Base-by-base conservation (phyloP, 2,329 filamentous ascomycete species). In the Talaromyces sp. region DNA sequence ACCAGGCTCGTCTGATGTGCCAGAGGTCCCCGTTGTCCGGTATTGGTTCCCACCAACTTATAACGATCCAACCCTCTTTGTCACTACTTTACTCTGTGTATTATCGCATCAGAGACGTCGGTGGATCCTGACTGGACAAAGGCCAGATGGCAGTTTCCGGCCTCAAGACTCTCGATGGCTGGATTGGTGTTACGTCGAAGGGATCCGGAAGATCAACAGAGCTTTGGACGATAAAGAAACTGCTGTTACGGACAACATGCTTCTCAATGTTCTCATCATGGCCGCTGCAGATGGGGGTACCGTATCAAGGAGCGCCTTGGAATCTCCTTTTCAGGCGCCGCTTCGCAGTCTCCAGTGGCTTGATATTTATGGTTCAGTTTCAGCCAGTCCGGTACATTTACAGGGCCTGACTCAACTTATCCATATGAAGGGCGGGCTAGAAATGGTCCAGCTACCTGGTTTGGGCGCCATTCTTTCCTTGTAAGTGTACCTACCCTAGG, bases 381-480 rank as follows among this genome's bases (percentile, higher is more conserved):
- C 64, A 19, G 45, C 67, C 10, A 64, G 64, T 61, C 63, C 61
- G 8, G 49, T 69, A 51, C 68, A 69, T 54, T 51, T 65, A 17
- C 53, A 38, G 13, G 68, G 68, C 5, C 11, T 69, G 40, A 34
- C 36, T 4, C 67, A 68, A 40, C 63, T 69, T 22, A 66, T 76
- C 34, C 65, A 68, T 31, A 67, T 70, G 7, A 71, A 66, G 56
- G 73, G 73, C 8, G 73, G 73, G 8, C 43, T 76, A 8, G 66
- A 68, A 5, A 69, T 69, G 34, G 67, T 76, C 53, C 68, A 70
- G 38, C 61, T 75, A 38, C 72, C 72, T 19, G 73, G 73, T 5
- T 58, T 76, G 31, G 73, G 72, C 6, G 71, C 71, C 62, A 68
- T 71, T 1, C 67, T 76, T 47, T 75, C 72, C 29, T 74, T 66